Percentiles rank a stretch among this genome's conserved stretches.
Evolutionary conservation across 306 rosid genomes (phyloP).

Genomic region (Phaseolus lunatus): DNA sequence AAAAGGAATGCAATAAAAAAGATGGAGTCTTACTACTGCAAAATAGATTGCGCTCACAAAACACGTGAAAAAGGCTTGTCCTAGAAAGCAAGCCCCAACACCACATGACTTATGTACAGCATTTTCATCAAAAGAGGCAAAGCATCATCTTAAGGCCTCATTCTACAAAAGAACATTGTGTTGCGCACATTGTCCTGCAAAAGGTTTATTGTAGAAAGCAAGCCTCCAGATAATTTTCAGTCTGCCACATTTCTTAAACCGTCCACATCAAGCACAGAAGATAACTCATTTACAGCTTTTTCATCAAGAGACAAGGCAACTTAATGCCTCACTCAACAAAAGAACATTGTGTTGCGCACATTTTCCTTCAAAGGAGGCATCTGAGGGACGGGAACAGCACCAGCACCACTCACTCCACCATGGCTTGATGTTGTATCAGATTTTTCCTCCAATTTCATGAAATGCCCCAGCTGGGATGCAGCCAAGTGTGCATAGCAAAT

Average conservation of each 20-base stretch:
- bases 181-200: conserved; percentile 71
- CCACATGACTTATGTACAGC: conserved; percentile 42
- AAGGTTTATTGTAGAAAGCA: no score
- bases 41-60: no score
- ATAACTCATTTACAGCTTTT: conserved; percentile 47
- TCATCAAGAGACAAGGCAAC: not conserved
- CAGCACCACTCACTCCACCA: conserved; percentile 69
- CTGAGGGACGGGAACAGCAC: conserved; percentile 82
- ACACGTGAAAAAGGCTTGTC: conserved; percentile 12
- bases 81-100: not conserved
- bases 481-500: conserved; percentile 95
- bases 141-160: conserved; percentile 42
- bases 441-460: conserved; percentile 78
- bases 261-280: not conserved
- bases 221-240: not conserved
- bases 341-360: conserved; percentile 83
- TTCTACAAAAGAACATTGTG: conserved; percentile 88
- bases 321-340: conserved; percentile 64
- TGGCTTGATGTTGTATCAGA: conserved; percentile 92
- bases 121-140: not conserved
- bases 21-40: no score
- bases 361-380: conserved; percentile 73
- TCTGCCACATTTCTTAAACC: not conserved
- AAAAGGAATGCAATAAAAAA: no score
- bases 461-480: conserved; percentile 79